Evolutionary conservation across 495 filamentous ascomycete genomes (phyloP), one percentile per base, ranked within the genome.

Genomic region (Neurospora sp.): DNA sequence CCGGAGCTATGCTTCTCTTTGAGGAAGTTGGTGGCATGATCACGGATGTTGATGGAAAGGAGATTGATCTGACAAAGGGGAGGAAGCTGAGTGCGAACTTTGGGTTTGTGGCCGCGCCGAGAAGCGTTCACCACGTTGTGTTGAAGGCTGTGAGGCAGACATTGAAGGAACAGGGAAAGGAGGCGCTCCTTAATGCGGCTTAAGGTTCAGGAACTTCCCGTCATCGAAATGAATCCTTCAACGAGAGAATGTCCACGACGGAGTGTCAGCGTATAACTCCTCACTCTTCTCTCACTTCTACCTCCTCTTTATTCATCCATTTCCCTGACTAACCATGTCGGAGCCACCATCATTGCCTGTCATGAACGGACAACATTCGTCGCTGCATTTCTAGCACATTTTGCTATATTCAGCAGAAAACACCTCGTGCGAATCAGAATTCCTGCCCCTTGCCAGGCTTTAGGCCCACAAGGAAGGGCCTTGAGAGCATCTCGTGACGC

Each of bases 1-100:
- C 88, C 0, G 91, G 90, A 9, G 90, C 89, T 0, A 90, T 91
- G 86, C 79, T 93, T 37, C 82, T 92, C 39, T 91, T 88, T 66
- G 83, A 89, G 79, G 91, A 93, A 76, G 80, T 89, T 3, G 91
- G 91, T 0, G 89, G 88, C 39, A 82, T 82, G 71, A 84, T 93
- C 20, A 91, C 87, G 0, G 91, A 93, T 75, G 80, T 92, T 3
- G 80, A 89, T 70, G 87, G 90, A 5, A 86, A 82, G 72, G 82
- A 83, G 9, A 85, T 88, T 74, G 83, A 88, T 77, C 80, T 85
- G 77, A 71, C 70, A 14, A 75, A 75, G 5, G 85, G 85, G 49
- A 79, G 86, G 75, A 84, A 82, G 75, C 80, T 87, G 74, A 74
- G 70, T n/a, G 77, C 40, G n/a, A 87, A 87, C 76, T 83, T 79